Base-by-base conservation (phyloP, 805 yeast genomes). In the Candida boleticola region DNA sequence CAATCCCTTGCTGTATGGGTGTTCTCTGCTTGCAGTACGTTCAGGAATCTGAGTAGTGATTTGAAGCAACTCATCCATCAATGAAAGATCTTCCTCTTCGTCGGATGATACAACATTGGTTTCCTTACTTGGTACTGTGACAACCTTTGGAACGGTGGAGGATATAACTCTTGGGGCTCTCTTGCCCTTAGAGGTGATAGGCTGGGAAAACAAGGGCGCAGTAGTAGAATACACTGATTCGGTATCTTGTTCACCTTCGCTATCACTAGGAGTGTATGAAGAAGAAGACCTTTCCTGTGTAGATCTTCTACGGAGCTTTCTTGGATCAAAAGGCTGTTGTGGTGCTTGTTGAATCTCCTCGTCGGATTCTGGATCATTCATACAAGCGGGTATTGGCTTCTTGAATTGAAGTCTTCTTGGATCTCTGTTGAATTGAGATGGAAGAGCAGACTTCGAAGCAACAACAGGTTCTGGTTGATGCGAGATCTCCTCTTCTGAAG, bases 1-100 rank as follows among this genome's bases (percentile, higher is more conserved):
- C 46, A 70, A 64, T 1, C 66, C 68, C 39, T 57, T 55, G 19
- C 34, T 33, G 32, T 36, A 36, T 20, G 36, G 36, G 35, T 52
- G 46, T n/a, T 14, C 30, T 16, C 29, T 19, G n/a, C 29, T 19
- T 11, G n/a, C 35, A 16, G 29, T 38, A n/a, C 29, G 20, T 17
- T 5, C 19, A 9, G 40, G 33, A 27, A 27, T 17, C 14, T 23
- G 35, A 5, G 19, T 16, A n/a, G 41, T 19, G 11, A 38, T 29
- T 18, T 38, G 25, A 11, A 38, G 17, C 35, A 38, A 38, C 21
- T 38, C 41, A n/a, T 38, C 33, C 41, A 38, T 30, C 7, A 38
- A 19, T n/a, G 41, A 29, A 13, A 29, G n/a, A 14, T 39, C 48
- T 11, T 42, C 41, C 18, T 33, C 29, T 30, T 18, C 36, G 14